Evolutionary conservation across 768 basidiomycete genomes (phyloP).

Genomic region (Lenzites betulinus): DNA sequence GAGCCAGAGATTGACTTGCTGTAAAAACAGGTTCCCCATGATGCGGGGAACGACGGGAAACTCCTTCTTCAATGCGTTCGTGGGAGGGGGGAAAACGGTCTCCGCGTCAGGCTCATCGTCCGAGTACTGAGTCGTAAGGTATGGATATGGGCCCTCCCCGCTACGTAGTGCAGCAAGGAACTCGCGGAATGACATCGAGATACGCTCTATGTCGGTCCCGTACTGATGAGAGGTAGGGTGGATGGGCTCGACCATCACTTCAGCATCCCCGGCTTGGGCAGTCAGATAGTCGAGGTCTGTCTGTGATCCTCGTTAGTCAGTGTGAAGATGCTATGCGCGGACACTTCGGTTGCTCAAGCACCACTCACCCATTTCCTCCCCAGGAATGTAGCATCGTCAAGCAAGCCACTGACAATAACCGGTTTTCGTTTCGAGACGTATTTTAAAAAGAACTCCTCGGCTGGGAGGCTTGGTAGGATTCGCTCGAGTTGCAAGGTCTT

Average conservation of each 20-base stretch:
- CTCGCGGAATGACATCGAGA: constrained; percentile 28
- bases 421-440: constrained; percentile 30
- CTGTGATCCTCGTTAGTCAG: constrained; percentile 7
- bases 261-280: constrained; percentile 26
- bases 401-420: constrained; percentile 28
- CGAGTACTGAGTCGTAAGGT: constrained; percentile 36
- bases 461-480: constrained; percentile 14
- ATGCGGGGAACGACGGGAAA: constrained; percentile 31
- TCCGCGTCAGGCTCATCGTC: constrained; percentile 29
- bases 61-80: constrained; percentile 30
- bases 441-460: constrained; percentile 26
- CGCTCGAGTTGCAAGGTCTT: constrained; percentile 14
- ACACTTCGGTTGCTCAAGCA: neutral
- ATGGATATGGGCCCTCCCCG: constrained; percentile 24
- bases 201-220: constrained; percentile 31
- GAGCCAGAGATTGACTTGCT: constrained; percentile 36
- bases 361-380: constrained; percentile 28
- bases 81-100: constrained; percentile 32
- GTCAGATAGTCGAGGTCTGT: constrained; percentile 29
- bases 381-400: constrained; percentile 29
- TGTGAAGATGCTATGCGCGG: neutral
- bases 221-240: constrained; percentile 30
- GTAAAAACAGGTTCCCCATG: constrained; percentile 33
- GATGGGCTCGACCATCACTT: constrained; percentile 33
- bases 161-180: constrained; percentile 24